Evolutionary conservation across 495 filamentous ascomycete genomes (phyloP).

Genomic region (Neurospora sp.): DNA sequence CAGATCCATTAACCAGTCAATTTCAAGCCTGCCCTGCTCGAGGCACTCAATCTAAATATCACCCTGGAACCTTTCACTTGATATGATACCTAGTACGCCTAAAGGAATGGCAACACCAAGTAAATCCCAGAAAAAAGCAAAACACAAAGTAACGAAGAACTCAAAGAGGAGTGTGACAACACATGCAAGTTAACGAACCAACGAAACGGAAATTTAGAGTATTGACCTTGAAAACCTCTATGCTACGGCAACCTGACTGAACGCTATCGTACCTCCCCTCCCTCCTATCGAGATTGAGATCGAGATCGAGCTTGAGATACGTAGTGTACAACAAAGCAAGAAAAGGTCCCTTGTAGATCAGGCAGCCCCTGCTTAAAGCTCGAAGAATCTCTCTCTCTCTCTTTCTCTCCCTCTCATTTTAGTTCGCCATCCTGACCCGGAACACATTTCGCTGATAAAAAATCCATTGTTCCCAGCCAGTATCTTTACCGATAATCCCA

Average conservation of each 20-base stretch:
- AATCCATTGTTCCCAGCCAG: slow-evolving; percentile 16
- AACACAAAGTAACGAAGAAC: no score
- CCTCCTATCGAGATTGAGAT: background rate
- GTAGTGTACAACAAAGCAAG: slow-evolving; percentile 30
- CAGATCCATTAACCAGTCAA: no score
- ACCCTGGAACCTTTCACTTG: no score
- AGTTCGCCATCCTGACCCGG: background rate
- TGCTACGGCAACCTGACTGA: background rate
- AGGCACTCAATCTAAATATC: no score
- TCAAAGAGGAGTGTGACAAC: background rate
- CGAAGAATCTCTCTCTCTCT: background rate
- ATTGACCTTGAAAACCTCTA: background rate
- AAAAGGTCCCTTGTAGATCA: background rate
- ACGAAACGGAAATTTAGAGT: background rate
- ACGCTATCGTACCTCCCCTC: background rate
- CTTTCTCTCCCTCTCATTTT: background rate
- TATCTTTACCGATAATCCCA: background rate
- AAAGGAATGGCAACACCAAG: no score
- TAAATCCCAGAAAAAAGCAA: no score
- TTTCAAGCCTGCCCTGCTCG: no score
- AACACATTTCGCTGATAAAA: background rate
- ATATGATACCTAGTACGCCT: no score
- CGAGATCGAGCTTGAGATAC: background rate
- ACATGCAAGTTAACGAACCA: background rate
- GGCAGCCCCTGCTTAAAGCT: background rate